Base-by-base conservation (phyloP, 495 filamentous ascomycete species). In the Jackrogersella minutella region DNA sequence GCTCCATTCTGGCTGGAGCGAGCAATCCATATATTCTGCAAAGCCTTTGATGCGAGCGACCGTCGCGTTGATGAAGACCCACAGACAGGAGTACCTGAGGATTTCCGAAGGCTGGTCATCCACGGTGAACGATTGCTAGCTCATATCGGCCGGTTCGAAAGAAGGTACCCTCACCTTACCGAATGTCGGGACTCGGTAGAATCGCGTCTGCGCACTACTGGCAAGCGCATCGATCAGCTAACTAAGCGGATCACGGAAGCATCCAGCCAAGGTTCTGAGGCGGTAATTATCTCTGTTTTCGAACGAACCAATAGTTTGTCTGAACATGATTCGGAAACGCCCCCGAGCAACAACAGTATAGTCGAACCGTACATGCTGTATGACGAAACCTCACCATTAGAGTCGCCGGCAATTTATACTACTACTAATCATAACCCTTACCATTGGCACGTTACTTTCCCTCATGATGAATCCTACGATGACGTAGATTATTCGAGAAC, bases 241-340 rank as follows among this genome's bases (percentile, higher is more conserved):
- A 81, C 80, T 75, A 69, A 83, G 73, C 66, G 80, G 75, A 52
- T 85, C 76, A 50, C 80, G 78, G 66, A 79, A 82, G 64, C 55
- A 13, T 62, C 70, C 75, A 50, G 66, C 71, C 44, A 81, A 75
- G 34, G 73, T 10, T 80, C 77, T 2, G 81, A 76, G 4, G 81
- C 81, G 19, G 76, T 72, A 36, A 77, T 87, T 34, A 81, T 84
- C 2, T 92, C 90, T 0, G 87, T 93, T 3, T 93, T 93, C 65
- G 89, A 92, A 70, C 81, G 88, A 16, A 85, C 87, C 1, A 91
- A 86, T 57, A 90, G 87, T 72, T 83, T 84, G 6, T 90, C 89
- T 0, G 83, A 86, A 33, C 76, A 74, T 2, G 80, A 81, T 54
- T 75, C 75, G 3, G 64, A 64, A 0, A 76, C 75, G 1, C 62